A percentile compares a stretch with the other conserved stretches of the same genome.
These are phyloP conservation scores for Teratosphaeria epicoccoides DNA, from an alignment of 2,329 filamentous ascomycete species.

Conservation along the genomic window DNA sequence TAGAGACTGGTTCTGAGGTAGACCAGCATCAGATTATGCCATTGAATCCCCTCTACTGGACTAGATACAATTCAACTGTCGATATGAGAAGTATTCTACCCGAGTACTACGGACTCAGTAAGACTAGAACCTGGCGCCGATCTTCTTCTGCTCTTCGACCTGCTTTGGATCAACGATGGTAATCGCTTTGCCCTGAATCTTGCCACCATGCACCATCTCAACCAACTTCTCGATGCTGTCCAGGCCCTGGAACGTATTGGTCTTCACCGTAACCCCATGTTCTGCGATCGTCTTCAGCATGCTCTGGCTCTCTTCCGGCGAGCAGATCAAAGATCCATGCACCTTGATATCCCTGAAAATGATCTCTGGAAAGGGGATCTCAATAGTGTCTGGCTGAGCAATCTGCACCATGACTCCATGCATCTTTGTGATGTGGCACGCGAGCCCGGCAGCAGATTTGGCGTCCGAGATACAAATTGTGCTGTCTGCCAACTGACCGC, in stretches of 20 bases:
- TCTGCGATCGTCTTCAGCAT: slow-evolving; percentile 28
- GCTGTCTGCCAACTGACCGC: slow-evolving; percentile 40
- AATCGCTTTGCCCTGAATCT: slow-evolving; percentile 46
- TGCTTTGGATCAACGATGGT: slow-evolving; percentile 42
- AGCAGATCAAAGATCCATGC: slow-evolving; percentile 31
- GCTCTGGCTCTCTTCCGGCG: slow-evolving; percentile 22
- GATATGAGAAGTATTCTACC: not conserved
- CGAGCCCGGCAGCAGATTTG: slow-evolving; percentile 38
- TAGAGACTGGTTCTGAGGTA: not conserved
- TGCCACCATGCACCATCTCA: slow-evolving; percentile 41
- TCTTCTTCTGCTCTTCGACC: slow-evolving; percentile 34
- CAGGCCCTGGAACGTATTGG: slow-evolving; percentile 43
- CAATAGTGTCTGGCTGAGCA: slow-evolving; percentile 38
- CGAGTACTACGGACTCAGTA: not conserved
- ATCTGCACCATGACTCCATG: slow-evolving; percentile 50
- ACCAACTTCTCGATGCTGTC: slow-evolving; percentile 42
- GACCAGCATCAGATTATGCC: not conserved
- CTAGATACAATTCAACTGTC: not conserved
- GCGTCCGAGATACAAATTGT: slow-evolving; percentile 47
- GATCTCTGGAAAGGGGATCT: slow-evolving; percentile 37
- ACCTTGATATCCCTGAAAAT: slow-evolving; percentile 45
- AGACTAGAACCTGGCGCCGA: slow-evolving; percentile 26
- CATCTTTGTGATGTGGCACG: slow-evolving; percentile 48
- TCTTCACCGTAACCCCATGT: slow-evolving; percentile 39
- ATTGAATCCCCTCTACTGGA: not conserved